Conservation (phyloP, 2,329 filamentous ascomycete genomes). For the Magnaporthiopsis rhizophila region DNA sequence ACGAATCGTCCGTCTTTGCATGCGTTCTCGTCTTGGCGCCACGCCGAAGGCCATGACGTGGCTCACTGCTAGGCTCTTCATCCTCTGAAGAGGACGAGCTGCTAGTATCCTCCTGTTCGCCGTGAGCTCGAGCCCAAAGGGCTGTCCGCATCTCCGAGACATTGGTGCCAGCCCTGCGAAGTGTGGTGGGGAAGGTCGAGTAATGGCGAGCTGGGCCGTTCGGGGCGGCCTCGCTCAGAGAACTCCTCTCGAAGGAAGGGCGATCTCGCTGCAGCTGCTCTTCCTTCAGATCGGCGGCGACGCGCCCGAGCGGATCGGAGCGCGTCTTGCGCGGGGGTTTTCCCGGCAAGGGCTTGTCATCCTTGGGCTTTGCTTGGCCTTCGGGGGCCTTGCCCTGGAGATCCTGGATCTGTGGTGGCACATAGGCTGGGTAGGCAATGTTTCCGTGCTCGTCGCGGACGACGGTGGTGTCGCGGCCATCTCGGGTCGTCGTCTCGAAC, state of each 20-base stretch:
- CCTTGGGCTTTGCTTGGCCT: constrained; percentile 2
- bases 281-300: not conserved
- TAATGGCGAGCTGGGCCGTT: constrained; percentile 9
- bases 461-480: constrained; percentile 21
- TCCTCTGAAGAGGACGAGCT: constrained; percentile 20
- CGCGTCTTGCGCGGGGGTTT: constrained; percentile 1
- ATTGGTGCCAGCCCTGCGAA: constrained; percentile 19
- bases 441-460: constrained; percentile 23
- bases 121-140: constrained; percentile 12
- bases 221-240: constrained; percentile 16
- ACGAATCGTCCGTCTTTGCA: constrained; percentile 23
- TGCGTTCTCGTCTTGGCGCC: constrained; percentile 8
- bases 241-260: constrained; percentile 12
- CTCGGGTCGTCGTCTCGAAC: constrained; percentile 18
- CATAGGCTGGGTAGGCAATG: constrained; percentile 23
- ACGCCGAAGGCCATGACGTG: constrained; percentile 1
- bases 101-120: constrained; percentile 14
- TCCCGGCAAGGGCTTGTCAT: constrained; percentile 13
- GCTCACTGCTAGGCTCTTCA: constrained; percentile 10
- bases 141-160: constrained; percentile 21
- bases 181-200: constrained; percentile 12
- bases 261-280: not conserved
- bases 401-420: constrained; percentile 21
- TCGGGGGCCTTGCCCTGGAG: not conserved
- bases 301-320: constrained; percentile 5